Evolutionary conservation across 1,139 yeast species (phyloP), one percentile per base, ranked within the genome.

Genomic region (Pichia sp.): DNA sequence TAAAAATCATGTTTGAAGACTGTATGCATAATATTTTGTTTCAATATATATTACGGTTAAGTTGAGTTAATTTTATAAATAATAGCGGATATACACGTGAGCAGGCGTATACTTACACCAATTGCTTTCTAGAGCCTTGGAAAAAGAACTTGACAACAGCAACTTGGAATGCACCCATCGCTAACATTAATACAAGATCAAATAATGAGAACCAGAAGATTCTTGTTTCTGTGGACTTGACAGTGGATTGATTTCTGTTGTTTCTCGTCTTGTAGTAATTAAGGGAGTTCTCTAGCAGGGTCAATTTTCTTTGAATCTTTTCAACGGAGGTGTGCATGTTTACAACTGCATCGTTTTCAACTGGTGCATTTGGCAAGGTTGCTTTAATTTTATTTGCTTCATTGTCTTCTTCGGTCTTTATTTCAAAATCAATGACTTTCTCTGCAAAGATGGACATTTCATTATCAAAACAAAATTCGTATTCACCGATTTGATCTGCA

Each of bases 221-320:
- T 61, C 97, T 77, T n/a, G 76, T 63, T 59, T 84, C 94, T 5
- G 96, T 89, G 18, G 94, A 82, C 60, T 72, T 76, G 46, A 91
- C 97, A 24, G 98, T 91, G 41, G 85, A 78, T 62, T 88, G 93
- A 66, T 89, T 91, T 65, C 97, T 77, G 64, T 78, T 79, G 63
- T 85, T 89, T 69, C 98, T 80, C n/a, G 94, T 80, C 65, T 81
- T 84, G 70, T 89, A 88, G 65, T 88, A 83, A 57, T 82, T 84
- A 57, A 87, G 68, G 31, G 80, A 69, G 53, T 80, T 76, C 52
- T 76, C 68, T 53, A 91, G 70, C 21, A 72, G 72, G 51, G 77
- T 76, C 59, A 87, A 71, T 55, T 84, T 83, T 21, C 63, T 59
- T 54, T 88, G 95, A 50, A 91, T 80, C 43, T 66, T 68, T 47